Evolutionary conservation across 106 monocot species (phyloP).

Genomic region (Cymbidium sinense): DNA sequence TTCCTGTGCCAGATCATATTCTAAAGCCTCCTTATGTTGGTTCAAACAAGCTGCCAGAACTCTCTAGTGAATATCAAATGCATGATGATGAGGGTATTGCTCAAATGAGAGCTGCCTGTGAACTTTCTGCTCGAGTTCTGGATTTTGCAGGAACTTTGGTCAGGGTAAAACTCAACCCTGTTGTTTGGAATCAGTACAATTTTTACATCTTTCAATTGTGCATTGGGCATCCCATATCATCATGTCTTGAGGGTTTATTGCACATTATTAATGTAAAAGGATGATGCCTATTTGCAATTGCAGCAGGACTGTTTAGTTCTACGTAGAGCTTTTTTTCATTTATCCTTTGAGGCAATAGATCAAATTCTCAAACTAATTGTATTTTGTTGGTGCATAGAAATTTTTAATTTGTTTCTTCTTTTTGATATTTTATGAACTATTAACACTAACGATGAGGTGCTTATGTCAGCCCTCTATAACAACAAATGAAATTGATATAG

Average conservation of each 20-base stretch:
- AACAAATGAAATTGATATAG: constrained; percentile 96
- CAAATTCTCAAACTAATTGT: not conserved
- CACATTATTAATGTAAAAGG: not conserved
- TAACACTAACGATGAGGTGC: not conserved
- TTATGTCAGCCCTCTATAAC: constrained; percentile 86
- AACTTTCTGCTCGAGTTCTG: constrained; percentile 89
- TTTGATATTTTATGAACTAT: not conserved
- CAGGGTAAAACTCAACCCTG: constrained; percentile 41
- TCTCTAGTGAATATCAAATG: constrained; percentile 56
- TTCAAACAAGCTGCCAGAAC: constrained; percentile 58
- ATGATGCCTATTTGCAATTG: not conserved
- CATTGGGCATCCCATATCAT: not conserved
- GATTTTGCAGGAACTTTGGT: constrained; percentile 88
- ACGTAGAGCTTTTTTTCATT: not conserved
- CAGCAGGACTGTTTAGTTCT: not conserved
- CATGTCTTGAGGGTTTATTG: not conserved
- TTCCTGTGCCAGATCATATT: constrained; percentile 75
- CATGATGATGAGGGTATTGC: constrained; percentile 82
- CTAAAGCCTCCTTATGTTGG: constrained; percentile 81
- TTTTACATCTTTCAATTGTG: not conserved
- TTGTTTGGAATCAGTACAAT: not conserved
- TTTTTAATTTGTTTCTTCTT: constrained; percentile 1
- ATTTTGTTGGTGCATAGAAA: not conserved
- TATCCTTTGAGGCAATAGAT: not conserved
- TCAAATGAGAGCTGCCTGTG: constrained; percentile 84